Conservation (phyloP, 78 protist species). For the Emiliania huxleyi region DNA sequence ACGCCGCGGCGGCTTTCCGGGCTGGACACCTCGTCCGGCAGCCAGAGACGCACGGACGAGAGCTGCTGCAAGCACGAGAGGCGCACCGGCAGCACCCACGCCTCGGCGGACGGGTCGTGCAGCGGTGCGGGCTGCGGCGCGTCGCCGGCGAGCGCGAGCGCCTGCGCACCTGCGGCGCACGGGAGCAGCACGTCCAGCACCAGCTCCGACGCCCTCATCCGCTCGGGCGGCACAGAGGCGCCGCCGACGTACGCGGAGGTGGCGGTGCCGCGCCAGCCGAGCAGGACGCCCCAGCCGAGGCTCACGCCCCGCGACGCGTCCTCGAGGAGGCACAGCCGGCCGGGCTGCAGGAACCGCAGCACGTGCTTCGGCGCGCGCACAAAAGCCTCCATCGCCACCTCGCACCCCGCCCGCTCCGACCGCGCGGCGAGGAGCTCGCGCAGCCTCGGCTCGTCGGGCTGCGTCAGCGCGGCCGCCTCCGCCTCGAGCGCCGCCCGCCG, state of each 20-base stretch:
- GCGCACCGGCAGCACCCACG: not conserved
- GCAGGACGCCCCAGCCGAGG: slow-evolving; percentile 86
- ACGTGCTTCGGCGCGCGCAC: not conserved
- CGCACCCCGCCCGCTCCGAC: not conserved
- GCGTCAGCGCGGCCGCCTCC: not conserved
- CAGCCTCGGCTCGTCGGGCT: not conserved
- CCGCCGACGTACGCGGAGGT: not conserved
- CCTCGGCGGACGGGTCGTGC: not conserved
- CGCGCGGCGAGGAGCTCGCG: not conserved
- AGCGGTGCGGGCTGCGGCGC: not conserved
- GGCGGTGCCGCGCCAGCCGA: not conserved
- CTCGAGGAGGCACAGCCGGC: slow-evolving; percentile 30
- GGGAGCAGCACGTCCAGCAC: slow-evolving; percentile 3
- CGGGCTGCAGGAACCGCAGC: slow-evolving; percentile 48
- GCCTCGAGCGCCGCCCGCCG: not conserved
- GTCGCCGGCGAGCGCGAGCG: not conserved
- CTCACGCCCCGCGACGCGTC: not conserved
- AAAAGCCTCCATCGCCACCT: not conserved
- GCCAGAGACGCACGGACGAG: slow-evolving; percentile 6
- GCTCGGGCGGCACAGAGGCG: too few relatives aligned
- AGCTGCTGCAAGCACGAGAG: not conserved
- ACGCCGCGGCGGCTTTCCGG: not conserved
- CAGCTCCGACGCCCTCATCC: too few relatives aligned
- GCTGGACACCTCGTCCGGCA: slow-evolving; percentile 35
- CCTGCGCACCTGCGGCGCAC: not conserved